A percentile compares a stretch with the other conserved stretches of the same genome.
phyloP scores from a whole-genome alignment of 768 basidiomycete species.

The Xerocomus potaroensis region DNA sequence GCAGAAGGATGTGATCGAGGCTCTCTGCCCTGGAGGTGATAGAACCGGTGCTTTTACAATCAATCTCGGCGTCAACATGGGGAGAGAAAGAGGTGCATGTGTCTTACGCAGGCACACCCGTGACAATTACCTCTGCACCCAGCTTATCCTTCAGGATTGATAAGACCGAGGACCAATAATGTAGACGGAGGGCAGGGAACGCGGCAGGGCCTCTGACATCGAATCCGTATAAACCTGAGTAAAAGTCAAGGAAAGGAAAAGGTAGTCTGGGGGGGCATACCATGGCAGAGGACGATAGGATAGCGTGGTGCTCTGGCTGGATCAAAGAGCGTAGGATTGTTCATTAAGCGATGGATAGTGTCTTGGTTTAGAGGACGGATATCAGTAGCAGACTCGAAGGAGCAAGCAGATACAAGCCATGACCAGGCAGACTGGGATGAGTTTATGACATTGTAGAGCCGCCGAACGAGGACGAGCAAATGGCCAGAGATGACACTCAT shows the following conservation, averaged over 20 bases:
- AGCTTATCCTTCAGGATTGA: slow-evolving; percentile 73
- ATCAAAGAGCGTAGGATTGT: slow-evolving; percentile 73
- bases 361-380: slow-evolving; percentile 31
- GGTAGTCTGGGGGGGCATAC: slow-evolving; percentile 35
- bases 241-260: neutral
- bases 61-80: neutral
- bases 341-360: slow-evolving; percentile 65
- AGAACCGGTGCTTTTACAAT: slow-evolving; percentile 73
- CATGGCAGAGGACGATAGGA: slow-evolving; percentile 95
- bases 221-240: slow-evolving; percentile 86
- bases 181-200: slow-evolving; percentile 79
- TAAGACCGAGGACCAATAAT: slow-evolving; percentile 93
- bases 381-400: slow-evolving; percentile 8
- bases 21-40: slow-evolving; percentile 74
- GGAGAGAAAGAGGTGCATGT: neutral
- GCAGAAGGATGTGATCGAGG: slow-evolving; percentile 67
- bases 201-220: slow-evolving; percentile 81
- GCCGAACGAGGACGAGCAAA: slow-evolving; percentile 56
- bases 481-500: slow-evolving; percentile 56
- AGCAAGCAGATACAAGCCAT: slow-evolving; percentile 13
- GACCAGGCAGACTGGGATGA: slow-evolving; percentile 8
- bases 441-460: slow-evolving; percentile 58
- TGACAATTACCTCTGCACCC: slow-evolving; percentile 93
- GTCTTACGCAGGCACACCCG: slow-evolving; percentile 85
- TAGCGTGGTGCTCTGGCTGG: slow-evolving; percentile 77